Percentiles rank a stretch among this genome's conserved stretches.
phyloP scores from a whole-genome alignment of 2,329 filamentous ascomycete genomes.

The Torrubiella hemipterigena region DNA sequence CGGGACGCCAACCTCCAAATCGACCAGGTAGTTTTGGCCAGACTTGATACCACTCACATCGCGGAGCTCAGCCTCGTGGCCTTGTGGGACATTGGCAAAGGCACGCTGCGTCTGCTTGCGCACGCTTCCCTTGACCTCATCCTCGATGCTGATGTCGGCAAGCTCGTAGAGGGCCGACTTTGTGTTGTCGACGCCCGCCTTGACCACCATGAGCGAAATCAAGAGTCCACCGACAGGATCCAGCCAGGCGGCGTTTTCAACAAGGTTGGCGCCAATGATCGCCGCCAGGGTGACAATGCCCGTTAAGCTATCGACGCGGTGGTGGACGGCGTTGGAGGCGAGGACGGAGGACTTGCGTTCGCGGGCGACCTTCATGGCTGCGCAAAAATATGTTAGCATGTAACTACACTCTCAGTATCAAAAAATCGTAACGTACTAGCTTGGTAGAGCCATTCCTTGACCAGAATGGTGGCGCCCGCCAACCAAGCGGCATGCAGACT shows the following conservation, averaged over 20 bases:
- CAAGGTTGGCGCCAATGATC: conserved; percentile 79
- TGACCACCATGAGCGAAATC: conserved; percentile 88
- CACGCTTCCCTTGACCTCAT: conserved; percentile 66
- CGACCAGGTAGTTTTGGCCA: conserved; percentile 90
- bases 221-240: conserved; percentile 88
- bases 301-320: conserved; percentile 90
- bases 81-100: conserved; percentile 39
- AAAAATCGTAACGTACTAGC: conserved; percentile 56
- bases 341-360: conserved; percentile 93
- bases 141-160: conserved; percentile 80
- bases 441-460: conserved; percentile 96
- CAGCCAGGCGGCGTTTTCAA: conserved; percentile 79
- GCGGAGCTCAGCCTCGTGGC: conserved; percentile 54
- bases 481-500: conserved; percentile 94
- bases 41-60: conserved; percentile 86
- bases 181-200: conserved; percentile 81
- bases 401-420: conserved; percentile 1
- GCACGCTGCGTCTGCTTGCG: conserved; percentile 51
- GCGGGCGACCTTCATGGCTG: conserved; percentile 88
- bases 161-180: conserved; percentile 72
- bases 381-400: conserved; percentile 13
- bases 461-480: conserved; percentile 73
- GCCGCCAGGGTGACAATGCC: conserved; percentile 85
- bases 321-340: conserved; percentile 91
- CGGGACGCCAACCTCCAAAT: conserved; percentile 76